Evolutionary conservation across 805 yeast species (phyloP).

Genomic region (Helenozyma baotianmanensis): DNA sequence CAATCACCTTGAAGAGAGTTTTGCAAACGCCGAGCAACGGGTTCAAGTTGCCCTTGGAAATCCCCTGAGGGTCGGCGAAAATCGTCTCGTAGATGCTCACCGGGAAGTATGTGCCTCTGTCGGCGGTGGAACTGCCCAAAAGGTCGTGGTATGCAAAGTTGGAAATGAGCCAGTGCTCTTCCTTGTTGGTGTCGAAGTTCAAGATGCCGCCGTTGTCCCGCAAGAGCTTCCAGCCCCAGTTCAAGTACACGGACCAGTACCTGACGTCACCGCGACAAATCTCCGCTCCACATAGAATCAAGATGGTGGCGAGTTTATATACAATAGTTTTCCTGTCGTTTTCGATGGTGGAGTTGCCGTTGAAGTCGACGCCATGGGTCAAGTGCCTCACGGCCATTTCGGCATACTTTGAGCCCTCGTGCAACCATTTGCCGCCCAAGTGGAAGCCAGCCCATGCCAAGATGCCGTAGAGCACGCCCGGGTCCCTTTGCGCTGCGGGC

Average conservation of each 20-base stretch:
- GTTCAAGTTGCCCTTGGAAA: conserved; percentile 46
- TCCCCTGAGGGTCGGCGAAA: conserved; percentile 33
- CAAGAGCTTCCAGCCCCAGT: conserved; percentile 62
- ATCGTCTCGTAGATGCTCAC: conserved; percentile 54
- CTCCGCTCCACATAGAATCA: conserved; percentile 74
- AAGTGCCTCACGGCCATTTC: conserved; percentile 44
- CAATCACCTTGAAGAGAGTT: conserved; percentile 60
- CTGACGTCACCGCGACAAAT: conserved; percentile 78
- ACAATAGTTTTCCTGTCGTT: conserved; percentile 31
- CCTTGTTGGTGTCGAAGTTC: conserved; percentile 46
- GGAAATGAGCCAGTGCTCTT: conserved; percentile 67
- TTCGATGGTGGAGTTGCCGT: conserved; percentile 13
- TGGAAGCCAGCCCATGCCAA: conserved; percentile 56
- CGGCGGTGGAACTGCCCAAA: conserved; percentile 55
- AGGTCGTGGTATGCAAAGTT: conserved; percentile 82
- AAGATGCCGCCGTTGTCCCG: conserved; percentile 60
- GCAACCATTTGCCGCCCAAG: conserved; percentile 41
- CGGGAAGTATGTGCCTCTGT: conserved; percentile 63
- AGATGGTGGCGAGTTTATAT: conserved; percentile 55
- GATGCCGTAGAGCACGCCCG: conserved; percentile 47
- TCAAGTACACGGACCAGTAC: conserved; percentile 66
- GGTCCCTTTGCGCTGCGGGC: conserved; percentile 51
- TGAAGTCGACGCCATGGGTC: conserved; percentile 22
- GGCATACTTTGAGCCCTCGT: conserved; percentile 47
- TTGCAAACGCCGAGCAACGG: conserved; percentile 73